Conservation (phyloP, 23 red algal genomes). For the Pyropia yezoensis region DNA sequence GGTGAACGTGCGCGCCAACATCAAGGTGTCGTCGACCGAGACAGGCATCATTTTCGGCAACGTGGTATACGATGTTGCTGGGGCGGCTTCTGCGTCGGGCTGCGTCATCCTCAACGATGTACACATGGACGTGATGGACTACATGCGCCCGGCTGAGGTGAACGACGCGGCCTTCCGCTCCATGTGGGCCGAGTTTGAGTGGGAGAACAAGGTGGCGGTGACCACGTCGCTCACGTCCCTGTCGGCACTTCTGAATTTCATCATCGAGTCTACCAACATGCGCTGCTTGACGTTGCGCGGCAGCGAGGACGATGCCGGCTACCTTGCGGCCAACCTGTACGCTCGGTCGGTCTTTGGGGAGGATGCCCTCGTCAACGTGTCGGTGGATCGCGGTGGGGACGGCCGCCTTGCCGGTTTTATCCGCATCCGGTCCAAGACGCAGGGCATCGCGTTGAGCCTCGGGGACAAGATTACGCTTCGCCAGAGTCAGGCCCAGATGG, state of each 20-base stretch:
- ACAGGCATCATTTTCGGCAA: conserved; percentile 99
- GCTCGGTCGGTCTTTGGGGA: conserved; percentile 88
- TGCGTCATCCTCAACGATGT: conserved; percentile 97
- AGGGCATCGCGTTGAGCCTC: conserved; percentile 88
- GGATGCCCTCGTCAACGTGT: conserved; percentile 86
- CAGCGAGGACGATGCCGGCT: conserved; percentile 77
- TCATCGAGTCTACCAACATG: conserved; percentile 91
- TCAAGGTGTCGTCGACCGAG: conserved; percentile 96
- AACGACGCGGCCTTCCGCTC: conserved; percentile 76
- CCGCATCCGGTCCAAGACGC: conserved; percentile 96
- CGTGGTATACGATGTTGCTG: conserved; percentile 86
- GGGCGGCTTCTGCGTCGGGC: conserved; percentile 33
- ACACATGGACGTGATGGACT: conserved; percentile 98
- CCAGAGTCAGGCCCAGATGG: conserved; percentile 19
- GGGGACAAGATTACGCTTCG: conserved; percentile 79
- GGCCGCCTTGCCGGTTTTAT: conserved; percentile 72
- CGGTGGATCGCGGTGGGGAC: conserved; percentile 59
- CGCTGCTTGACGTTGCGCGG: conserved; percentile 73
- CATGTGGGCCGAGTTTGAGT: conserved; percentile 99
- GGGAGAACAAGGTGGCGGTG: conserved; percentile 95
- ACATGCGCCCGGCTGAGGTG: conserved; percentile 80
- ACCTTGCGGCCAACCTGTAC: conserved; percentile 93
- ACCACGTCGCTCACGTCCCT: conserved; percentile 55
- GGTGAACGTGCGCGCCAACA: conserved; percentile 66
- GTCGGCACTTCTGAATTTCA: conserved; percentile 53